Evolutionary conservation across 1,139 yeast genomes (phyloP), one percentile per base, ranked within the genome.

Genomic region (Williopsis jadinii): DNA sequence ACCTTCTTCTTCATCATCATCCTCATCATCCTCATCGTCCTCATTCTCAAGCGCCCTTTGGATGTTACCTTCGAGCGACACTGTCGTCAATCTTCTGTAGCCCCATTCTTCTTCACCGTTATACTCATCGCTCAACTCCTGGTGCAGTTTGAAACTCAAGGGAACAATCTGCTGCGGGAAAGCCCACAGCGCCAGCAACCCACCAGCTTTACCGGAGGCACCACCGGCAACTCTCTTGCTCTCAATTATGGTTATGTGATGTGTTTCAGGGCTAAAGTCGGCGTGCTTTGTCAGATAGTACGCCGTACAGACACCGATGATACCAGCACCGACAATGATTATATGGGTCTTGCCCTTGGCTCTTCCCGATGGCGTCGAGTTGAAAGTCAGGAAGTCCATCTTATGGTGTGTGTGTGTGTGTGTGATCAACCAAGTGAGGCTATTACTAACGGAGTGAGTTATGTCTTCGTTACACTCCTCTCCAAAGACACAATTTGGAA

Each of bases 141-240:
- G 88, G 64, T 92, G 98, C 48, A 92, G 71, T 49, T 77, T 75
- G 64, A 88, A 92, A 36, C 95, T 83, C 43, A 92, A 69, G 1
- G 95, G 95, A 5, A 90, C 97, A 41, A 92, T 79, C 60, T 87
- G 95, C 55, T 84, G 90, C 1, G 98, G 98, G 61, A 92, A 92
- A 0, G 97, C 97, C 95, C 97, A 88, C 34, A 85, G 71, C 1
- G 97, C 97, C 42, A 92, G 65, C 39, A 92, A 68, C 0, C 98
- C 98, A 33, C 98, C 98, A 3, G 98, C 98, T 56, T 92, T 92
- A 42, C 98, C 98, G 33, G 90, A 79, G 13, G 98, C 98, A 33
- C 97, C 98, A 38, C 97, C 95, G 0, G 97, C 98, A 3, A 92
- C 95, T 55, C 95, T 72, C 51, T 85, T 84, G 41, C 94, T 82